A percentile compares a stretch with the other conserved stretches of the same genome.
Conservation (phyloP, 140 eudicot genomes). For the Flaveria floridana region DNA sequence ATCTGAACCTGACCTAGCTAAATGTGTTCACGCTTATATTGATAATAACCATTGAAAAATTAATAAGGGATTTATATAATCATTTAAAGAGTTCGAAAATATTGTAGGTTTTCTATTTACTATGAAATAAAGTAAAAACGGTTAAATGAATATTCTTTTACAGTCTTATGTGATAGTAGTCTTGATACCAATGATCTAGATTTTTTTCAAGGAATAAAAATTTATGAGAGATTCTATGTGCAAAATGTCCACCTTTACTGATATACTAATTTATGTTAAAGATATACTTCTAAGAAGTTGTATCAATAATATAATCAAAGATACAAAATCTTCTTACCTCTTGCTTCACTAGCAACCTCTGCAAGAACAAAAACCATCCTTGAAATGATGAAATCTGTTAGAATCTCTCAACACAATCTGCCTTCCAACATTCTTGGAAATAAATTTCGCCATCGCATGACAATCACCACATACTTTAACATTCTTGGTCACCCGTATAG, state of each 20-base stretch:
- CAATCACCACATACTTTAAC: conserved; percentile 53
- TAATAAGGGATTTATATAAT: too few relatives aligned
- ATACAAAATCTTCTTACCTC: conserved; percentile 11
- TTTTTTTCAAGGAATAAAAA: background rate
- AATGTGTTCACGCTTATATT: too few relatives aligned
- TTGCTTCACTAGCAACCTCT: conserved; percentile 50
- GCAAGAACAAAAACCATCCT: conserved; percentile 67
- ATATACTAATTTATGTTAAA: background rate
- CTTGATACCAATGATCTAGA: too few relatives aligned
- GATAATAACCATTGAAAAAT: too few relatives aligned
- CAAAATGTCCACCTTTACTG: background rate
- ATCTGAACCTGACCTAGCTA: too few relatives aligned
- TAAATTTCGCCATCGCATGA: conserved; percentile 65
- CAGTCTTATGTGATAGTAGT: too few relatives aligned
- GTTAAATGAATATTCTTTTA: background rate
- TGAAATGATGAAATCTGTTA: conserved; percentile 64
- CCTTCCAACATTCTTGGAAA: conserved; percentile 53
- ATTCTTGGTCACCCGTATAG: conserved; percentile 62
- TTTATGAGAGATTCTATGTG: background rate
- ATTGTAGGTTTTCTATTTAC: background rate
- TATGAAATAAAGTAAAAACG: too few relatives aligned
- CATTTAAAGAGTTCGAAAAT: background rate
- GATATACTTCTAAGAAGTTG: background rate
- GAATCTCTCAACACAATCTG: conserved; percentile 64
- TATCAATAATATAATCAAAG: background rate